These are phyloP conservation scores for Tylopilus sp. DNA, from an alignment of 1,284 basidiomycete species.

Conservation along the genomic window DNA sequence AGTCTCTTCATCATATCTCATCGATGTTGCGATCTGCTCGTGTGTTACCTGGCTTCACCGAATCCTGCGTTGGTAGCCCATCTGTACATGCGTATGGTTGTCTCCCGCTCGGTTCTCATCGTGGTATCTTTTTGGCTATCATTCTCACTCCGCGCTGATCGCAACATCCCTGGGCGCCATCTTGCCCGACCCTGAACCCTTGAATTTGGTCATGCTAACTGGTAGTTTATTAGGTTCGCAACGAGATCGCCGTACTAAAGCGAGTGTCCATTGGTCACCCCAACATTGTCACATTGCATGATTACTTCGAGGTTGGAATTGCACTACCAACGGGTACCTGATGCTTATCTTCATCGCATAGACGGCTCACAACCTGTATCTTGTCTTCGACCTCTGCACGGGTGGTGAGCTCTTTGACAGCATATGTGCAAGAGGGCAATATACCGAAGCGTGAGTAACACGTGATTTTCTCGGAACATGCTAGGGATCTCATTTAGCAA, in stretches of 20 bases:
- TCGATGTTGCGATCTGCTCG: slow-evolving; percentile 13
- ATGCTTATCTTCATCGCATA: slow-evolving; percentile 29
- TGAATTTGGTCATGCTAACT: slow-evolving; percentile 7
- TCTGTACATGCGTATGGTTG: not conserved
- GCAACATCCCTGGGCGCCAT: not conserved
- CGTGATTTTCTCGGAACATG: slow-evolving; percentile 2
- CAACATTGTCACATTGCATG: slow-evolving; percentile 90
- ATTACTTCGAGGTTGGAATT: slow-evolving; percentile 87
- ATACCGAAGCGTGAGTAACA: slow-evolving; percentile 80
- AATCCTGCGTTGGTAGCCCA: not conserved
- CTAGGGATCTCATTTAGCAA: slow-evolving; percentile 1
- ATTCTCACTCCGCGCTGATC: slow-evolving; percentile 13
- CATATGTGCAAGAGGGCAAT: slow-evolving; percentile 97
- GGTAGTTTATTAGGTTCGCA: slow-evolving; percentile 68
- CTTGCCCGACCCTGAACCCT: slow-evolving; percentile 17
- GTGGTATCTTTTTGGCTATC: slow-evolving; percentile 7
- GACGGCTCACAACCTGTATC: slow-evolving; percentile 93
- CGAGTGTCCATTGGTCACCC: slow-evolving; percentile 87
- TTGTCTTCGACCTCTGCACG: slow-evolving; percentile 95
- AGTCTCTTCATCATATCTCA: slow-evolving; percentile 3
- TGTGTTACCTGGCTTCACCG: not conserved
- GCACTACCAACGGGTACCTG: not conserved
- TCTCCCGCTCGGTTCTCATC: not conserved
- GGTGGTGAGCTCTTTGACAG: slow-evolving; percentile 98
- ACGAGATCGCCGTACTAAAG: slow-evolving; percentile 96